These are phyloP conservation scores for Russula vinacea DNA, from an alignment of 768 basidiomycete species.

Conservation along the genomic window DNA sequence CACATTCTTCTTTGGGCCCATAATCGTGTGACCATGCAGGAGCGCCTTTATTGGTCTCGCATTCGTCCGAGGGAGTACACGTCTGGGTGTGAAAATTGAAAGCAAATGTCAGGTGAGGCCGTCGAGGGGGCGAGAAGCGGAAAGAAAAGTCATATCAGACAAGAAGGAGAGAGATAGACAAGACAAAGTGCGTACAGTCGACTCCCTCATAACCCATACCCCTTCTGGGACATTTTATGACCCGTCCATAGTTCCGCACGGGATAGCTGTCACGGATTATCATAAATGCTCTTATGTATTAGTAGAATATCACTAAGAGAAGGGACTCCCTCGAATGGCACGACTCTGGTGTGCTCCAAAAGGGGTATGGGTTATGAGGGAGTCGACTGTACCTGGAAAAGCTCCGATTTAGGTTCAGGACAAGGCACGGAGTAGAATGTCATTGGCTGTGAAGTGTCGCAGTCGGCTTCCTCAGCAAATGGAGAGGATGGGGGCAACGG, in stretches of 20 bases:
- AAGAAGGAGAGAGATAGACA: background rate
- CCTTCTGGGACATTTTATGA: too few species aligned
- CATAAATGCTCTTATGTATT: too few species aligned
- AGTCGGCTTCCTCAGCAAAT: conserved; percentile 20
- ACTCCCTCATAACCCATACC: too few species aligned
- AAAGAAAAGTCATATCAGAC: background rate
- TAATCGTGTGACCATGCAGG: conserved; percentile 11
- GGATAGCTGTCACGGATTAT: too few species aligned
- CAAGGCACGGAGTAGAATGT: conserved; percentile 5
- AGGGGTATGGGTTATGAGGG: too few species aligned
- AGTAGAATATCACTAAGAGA: too few species aligned
- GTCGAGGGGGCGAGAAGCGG: background rate
- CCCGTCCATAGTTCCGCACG: too few species aligned
- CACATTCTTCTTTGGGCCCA: conserved; percentile 1
- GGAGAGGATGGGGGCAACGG: conserved; percentile 30
- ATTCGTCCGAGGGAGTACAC: background rate
- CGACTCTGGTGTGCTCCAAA: too few species aligned
- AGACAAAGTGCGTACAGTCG: background rate
- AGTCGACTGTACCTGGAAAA: conserved; percentile 18
- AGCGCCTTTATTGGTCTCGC: background rate
- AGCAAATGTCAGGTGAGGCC: conserved; percentile 9
- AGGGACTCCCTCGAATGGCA: too few species aligned
- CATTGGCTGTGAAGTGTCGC: conserved; percentile 4
- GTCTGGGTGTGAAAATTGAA: background rate
- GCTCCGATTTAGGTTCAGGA: conserved; percentile 11